phyloP scores from a whole-genome alignment of 352 stramenopile genomes.

The Thalassiosira oceanica region DNA sequence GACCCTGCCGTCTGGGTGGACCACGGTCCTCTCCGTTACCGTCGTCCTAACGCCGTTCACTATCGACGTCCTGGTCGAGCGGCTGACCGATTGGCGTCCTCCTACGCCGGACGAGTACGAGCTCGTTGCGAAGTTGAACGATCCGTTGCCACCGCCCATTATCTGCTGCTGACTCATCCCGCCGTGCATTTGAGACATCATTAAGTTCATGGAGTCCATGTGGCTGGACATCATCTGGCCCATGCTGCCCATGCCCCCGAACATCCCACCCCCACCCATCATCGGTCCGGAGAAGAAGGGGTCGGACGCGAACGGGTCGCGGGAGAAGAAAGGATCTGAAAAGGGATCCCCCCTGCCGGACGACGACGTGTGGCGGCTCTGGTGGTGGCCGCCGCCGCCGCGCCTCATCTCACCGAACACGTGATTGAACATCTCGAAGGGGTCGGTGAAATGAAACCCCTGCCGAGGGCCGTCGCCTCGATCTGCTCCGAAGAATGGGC shows the following conservation, averaged over 20 bases:
- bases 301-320: constrained; percentile 27
- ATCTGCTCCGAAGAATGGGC: constrained; percentile 44
- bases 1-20: constrained; percentile 73
- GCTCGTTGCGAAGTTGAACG: constrained; percentile 27
- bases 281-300: constrained; percentile 48
- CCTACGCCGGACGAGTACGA: constrained; percentile 27
- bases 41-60: constrained; percentile 75
- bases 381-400: background rate
- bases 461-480: background rate
- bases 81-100: constrained; percentile 39
- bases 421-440: constrained; percentile 49
- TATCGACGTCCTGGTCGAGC: constrained; percentile 64
- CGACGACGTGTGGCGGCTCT: background rate
- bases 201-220: constrained; percentile 45
- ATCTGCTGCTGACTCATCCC: constrained; percentile 1
- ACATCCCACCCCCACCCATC: constrained; percentile 16
- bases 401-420: constrained; percentile 40
- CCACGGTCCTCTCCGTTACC: constrained; percentile 64
- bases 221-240: constrained; percentile 42
- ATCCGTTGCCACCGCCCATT: background rate
- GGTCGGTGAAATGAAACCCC: constrained; percentile 40
- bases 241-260: constrained; percentile 17
- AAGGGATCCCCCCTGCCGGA: background rate
- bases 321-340: constrained; percentile 20
- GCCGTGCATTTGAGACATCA: constrained; percentile 49